Conservation (phyloP, 1,139 yeast genomes). For the Candida smagusa region DNA sequence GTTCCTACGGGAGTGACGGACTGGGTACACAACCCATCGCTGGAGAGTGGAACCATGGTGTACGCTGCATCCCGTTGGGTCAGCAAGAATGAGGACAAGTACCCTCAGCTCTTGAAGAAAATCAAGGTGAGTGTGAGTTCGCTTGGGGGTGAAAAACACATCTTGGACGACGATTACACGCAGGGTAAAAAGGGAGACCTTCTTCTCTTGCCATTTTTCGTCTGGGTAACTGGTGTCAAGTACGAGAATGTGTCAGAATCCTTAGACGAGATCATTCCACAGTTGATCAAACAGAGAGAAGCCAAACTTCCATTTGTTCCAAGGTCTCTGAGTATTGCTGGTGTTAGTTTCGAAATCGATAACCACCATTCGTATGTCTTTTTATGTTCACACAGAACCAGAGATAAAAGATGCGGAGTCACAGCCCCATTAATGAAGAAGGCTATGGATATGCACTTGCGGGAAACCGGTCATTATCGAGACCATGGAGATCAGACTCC, state of each 20-base stretch:
- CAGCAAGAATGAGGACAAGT: conserved; percentile 14
- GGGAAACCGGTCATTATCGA: conserved; percentile 68
- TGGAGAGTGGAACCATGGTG: conserved; percentile 50
- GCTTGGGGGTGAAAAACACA: conserved; percentile 35
- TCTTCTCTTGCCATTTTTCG: conserved; percentile 71
- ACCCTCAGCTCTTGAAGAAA: conserved; percentile 14
- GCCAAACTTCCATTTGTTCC: conserved; percentile 6
- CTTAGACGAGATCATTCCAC: conserved; percentile 45
- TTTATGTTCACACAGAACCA: conserved; percentile 82
- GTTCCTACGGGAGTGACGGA: conserved; percentile 82
- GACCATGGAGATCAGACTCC: conserved; percentile 72
- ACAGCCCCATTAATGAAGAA: conserved; percentile 91
- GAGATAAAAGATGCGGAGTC: conserved; percentile 91
- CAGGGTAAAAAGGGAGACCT: conserved; percentile 51
- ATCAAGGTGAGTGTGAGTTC: conserved; percentile 56
- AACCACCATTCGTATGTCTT: conserved; percentile 57
- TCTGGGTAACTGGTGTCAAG: conserved; percentile 60
- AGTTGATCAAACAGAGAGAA: conserved; percentile 25
- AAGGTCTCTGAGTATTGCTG: conserved; percentile 8
- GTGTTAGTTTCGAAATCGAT: conserved; percentile 19
- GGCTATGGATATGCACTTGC: conserved; percentile 68
- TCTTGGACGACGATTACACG: conserved; percentile 39
- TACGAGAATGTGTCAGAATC: conserved; percentile 42
- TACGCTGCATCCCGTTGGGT: conserved; percentile 51
- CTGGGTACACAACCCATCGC: conserved; percentile 79